A percentile compares a stretch with the other conserved stretches of the same genome.
Conservation (phyloP, 148 eudicot species). For the Fagopyrum esculentum region DNA sequence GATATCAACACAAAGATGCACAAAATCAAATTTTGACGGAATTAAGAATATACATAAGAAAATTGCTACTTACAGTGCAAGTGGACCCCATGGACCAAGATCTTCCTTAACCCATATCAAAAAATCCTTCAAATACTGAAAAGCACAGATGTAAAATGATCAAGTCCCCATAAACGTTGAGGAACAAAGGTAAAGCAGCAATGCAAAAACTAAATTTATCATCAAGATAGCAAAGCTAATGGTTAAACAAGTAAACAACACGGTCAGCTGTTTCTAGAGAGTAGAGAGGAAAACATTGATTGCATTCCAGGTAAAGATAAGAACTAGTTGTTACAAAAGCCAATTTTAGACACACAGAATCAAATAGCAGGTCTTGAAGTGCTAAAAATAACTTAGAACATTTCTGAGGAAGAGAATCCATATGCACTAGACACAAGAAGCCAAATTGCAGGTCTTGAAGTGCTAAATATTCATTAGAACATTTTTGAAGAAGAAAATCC, state of each 20-base stretch:
- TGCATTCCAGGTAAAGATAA: background rate
- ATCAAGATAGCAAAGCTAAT: background rate
- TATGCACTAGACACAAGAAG: background rate
- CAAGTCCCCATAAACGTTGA: background rate
- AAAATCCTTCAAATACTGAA: slow-evolving; percentile 74
- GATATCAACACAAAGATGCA: slow-evolving; percentile 2
- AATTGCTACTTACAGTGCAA: slow-evolving; percentile 67
- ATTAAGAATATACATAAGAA: background rate
- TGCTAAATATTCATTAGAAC: background rate
- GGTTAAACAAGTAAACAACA: background rate
- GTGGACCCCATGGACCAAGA: slow-evolving; percentile 98
- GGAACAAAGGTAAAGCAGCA: slow-evolving; percentile 10
- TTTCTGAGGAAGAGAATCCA: too few relatives aligned
- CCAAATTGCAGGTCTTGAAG: background rate
- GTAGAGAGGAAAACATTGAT: slow-evolving; percentile 2
- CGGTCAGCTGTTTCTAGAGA: background rate
- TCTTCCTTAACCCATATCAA: slow-evolving; percentile 83
- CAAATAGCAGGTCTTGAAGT: background rate
- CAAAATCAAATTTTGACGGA: background rate
- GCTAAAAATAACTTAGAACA: background rate
- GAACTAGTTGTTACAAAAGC: background rate
- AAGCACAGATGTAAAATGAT: slow-evolving; percentile 10
- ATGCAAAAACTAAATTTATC: background rate
- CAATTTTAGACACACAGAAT: background rate
- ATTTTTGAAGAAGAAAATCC: background rate